phyloP scores from a whole-genome alignment of 2,329 filamentous ascomycete genomes.

The Cryphonectria japonica region DNA sequence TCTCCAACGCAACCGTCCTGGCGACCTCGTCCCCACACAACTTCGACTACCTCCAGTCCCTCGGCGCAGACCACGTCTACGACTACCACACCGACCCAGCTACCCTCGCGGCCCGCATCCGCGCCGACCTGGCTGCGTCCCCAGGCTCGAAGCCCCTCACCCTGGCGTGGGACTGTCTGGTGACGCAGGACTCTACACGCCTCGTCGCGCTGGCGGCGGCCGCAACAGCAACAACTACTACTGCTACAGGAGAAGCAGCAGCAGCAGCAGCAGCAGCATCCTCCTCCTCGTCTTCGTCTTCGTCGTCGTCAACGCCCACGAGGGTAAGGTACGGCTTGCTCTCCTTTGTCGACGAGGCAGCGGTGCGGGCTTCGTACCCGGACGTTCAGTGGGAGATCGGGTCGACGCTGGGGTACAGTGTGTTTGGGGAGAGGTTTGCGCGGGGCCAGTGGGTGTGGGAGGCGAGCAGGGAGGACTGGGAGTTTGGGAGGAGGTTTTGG shows the following conservation, averaged over 20 bases:
- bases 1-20: conserved; percentile 41
- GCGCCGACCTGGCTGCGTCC: not conserved
- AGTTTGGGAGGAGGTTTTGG: conserved; percentile 42
- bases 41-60: conserved; percentile 28
- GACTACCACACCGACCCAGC: conserved; percentile 26
- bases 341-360: conserved; percentile 8
- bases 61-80: conserved; percentile 27
- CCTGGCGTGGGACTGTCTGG: conserved; percentile 29
- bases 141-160: conserved; percentile 13
- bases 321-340: conserved; percentile 12
- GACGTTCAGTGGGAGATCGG: conserved; percentile 32
- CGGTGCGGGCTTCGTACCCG: conserved; percentile 45
- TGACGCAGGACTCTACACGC: conserved; percentile 17
- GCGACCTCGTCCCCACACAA: conserved; percentile 40
- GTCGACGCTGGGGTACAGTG: conserved; percentile 39
- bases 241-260: too few species aligned
- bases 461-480: conserved; percentile 34
- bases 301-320: too few species aligned
- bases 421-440: conserved; percentile 39
- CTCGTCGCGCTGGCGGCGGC: conserved; percentile 19
- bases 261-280: too few species aligned
- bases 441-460: conserved; percentile 14
- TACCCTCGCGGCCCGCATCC: conserved; percentile 21
- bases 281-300: too few species aligned
- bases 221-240: not conserved